phyloP scores from a whole-genome alignment of 2,329 filamentous ascomycete genomes.

The Tolypocladium ophioglossoides region DNA sequence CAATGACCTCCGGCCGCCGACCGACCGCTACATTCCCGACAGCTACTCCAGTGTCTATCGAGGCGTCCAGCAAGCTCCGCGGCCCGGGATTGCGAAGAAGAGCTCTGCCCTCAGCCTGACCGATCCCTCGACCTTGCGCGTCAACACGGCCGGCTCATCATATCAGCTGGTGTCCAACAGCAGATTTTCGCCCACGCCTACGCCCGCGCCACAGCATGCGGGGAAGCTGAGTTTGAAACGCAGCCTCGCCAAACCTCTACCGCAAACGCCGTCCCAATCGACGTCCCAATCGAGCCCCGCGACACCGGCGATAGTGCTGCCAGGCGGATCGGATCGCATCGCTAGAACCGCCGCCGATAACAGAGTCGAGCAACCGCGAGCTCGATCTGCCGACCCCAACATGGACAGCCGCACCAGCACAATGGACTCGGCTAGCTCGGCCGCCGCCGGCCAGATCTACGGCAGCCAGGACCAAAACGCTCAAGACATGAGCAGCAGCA shows the following conservation, averaged over 20 bases:
- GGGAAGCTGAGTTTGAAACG: slow-evolving; percentile 43
- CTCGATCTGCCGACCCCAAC: slow-evolving; percentile 8
- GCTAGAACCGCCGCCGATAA: slow-evolving; percentile 8
- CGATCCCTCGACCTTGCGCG: slow-evolving; percentile 5
- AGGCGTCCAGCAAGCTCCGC: slow-evolving; percentile 36
- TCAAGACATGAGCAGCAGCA: slow-evolving; percentile 33
- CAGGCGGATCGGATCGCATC: slow-evolving; percentile 4
- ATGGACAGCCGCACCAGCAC: slow-evolving; percentile 33
- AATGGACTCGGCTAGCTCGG: slow-evolving; percentile 35
- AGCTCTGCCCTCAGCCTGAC: slow-evolving; percentile 32
- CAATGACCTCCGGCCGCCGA: slow-evolving; percentile 24
- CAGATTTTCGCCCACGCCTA: slow-evolving; percentile 9
- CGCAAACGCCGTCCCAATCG: slow-evolving; percentile 32
- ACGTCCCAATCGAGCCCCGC: slow-evolving; percentile 17
- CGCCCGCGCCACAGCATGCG: slow-evolving; percentile 39
- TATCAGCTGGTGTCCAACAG: slow-evolving; percentile 4
- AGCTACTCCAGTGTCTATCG: slow-evolving; percentile 41
- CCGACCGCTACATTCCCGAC: slow-evolving; percentile 29
- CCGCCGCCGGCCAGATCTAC: slow-evolving; percentile 25
- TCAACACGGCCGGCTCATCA: background rate
- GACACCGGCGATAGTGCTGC: slow-evolving; percentile 16
- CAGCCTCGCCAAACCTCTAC: slow-evolving; percentile 48
- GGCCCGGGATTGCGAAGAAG: slow-evolving; percentile 31
- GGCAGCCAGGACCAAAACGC: slow-evolving; percentile 17
- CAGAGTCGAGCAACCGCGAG: background rate